phyloP scores from a whole-genome alignment of 495 filamentous ascomycete genomes.

The Cladorrhinum samala region DNA sequence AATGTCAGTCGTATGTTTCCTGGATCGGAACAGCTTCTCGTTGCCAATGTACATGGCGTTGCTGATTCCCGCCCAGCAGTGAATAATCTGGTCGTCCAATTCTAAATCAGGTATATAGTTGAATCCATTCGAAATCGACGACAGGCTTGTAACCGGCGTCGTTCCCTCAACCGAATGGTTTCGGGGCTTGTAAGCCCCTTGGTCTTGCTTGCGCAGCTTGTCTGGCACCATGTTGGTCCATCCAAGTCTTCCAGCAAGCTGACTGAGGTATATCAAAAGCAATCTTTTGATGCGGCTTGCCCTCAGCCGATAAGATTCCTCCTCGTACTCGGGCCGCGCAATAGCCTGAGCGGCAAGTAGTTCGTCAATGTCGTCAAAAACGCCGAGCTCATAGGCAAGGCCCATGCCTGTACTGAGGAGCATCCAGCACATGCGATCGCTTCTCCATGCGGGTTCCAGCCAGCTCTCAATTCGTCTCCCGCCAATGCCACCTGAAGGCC shows the following conservation, averaged over 20 bases:
- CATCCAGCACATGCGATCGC: conserved; percentile 99
- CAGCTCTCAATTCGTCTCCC: conserved; percentile 82
- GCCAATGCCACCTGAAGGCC: conserved; percentile 46
- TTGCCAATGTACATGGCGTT: conserved; percentile 85
- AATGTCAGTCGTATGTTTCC: conserved; percentile 74
- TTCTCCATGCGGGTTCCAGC: conserved; percentile 93
- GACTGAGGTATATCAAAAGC: conserved; percentile 82
- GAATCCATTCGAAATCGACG: conserved; percentile 46
- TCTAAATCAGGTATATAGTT: conserved; percentile 54
- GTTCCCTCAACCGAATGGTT: conserved; percentile 44
- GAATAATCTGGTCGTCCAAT: conserved; percentile 70
- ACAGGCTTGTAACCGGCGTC: conserved; percentile 49
- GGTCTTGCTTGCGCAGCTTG: conserved; percentile 44
- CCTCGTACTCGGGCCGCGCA: conserved; percentile 53
- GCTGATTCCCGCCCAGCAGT: conserved; percentile 88
- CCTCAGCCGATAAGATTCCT: conserved; percentile 69
- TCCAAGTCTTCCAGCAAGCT: conserved; percentile 84
- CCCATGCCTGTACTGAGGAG: conserved; percentile 83
- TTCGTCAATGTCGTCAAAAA: conserved; percentile 81
- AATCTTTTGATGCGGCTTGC: conserved; percentile 78
- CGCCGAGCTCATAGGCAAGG: conserved; percentile 85
- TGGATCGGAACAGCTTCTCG: conserved; percentile 74
- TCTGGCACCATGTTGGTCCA: conserved; percentile 91
- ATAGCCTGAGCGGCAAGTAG: conserved; percentile 46
- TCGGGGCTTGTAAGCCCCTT: conserved; percentile 37